Evolutionary conservation across 202 grass and related monocot genomes (phyloP).

Genomic region (Carex arenaria): DNA sequence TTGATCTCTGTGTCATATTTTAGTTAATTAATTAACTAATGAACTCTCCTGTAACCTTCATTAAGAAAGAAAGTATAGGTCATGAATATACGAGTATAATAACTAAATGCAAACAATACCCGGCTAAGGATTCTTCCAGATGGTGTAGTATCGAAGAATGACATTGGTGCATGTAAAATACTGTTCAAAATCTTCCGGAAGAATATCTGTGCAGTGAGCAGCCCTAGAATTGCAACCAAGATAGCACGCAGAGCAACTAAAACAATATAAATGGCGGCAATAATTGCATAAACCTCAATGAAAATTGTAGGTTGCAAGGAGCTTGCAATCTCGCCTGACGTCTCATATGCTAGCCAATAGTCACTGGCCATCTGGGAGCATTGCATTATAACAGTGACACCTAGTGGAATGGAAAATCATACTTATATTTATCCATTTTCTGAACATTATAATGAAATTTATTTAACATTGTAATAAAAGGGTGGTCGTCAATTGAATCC

Average conservation of each 20-base stretch:
- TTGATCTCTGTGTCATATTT: background rate
- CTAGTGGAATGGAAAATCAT: background rate
- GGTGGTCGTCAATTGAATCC: background rate
- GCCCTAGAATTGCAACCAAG: constrained; percentile 62
- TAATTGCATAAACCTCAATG: constrained; percentile 59
- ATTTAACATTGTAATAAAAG: background rate
- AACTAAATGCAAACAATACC: constrained; percentile 30
- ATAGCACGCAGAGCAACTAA: constrained; percentile 46
- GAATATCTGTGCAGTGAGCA: constrained; percentile 68
- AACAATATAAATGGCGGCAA: constrained; percentile 43
- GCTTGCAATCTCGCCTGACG: constrained; percentile 32
- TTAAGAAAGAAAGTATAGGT: background rate
- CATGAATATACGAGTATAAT: background rate
- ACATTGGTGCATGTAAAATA: constrained; percentile 97
- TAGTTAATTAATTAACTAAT: background rate
- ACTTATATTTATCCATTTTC: background rate
- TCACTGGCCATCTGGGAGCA: constrained; percentile 62
- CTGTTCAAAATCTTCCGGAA: constrained; percentile 84
- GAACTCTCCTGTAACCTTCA: background rate
- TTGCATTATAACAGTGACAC: constrained; percentile 45
- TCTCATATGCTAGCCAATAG: constrained; percentile 89
- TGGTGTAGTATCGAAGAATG: constrained; percentile 94
- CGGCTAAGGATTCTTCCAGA: constrained; percentile 96
- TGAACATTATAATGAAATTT: background rate
- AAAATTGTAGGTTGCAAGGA: constrained; percentile 48